These are phyloP conservation scores for Russula griseocarnosa DNA, from an alignment of 768 basidiomycete genomes.

Conservation along the genomic window DNA sequence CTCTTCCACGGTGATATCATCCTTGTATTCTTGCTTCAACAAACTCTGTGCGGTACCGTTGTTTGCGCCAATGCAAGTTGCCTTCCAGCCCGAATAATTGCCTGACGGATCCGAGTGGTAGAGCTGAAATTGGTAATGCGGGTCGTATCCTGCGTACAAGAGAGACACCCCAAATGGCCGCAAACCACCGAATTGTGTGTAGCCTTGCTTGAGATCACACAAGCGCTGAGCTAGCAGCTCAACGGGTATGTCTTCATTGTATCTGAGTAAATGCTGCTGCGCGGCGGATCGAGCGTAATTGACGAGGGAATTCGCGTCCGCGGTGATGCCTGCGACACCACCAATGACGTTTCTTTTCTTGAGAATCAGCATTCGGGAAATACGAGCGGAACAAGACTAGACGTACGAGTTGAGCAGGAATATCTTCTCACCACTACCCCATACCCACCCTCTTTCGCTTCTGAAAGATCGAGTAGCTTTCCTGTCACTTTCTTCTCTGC, in stretches of 20 bases:
- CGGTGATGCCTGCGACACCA: constrained; percentile 92
- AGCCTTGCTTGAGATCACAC: constrained; percentile 98
- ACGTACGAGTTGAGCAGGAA: constrained; percentile 87
- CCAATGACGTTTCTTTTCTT: constrained; percentile 83
- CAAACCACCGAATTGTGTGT: constrained; percentile 95
- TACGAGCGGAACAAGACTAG: constrained; percentile 7
- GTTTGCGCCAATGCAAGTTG: constrained; percentile 98
- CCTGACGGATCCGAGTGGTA: constrained; percentile 99
- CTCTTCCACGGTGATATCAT: constrained; percentile 85
- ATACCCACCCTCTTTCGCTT: constrained; percentile 81
- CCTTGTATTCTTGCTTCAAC: constrained; percentile 98
- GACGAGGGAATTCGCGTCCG: constrained; percentile 96
- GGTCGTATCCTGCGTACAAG: constrained; percentile 94
- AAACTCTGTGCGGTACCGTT: constrained; percentile 93
- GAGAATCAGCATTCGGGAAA: neutral
- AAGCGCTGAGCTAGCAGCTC: constrained; percentile 90
- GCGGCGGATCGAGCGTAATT: constrained; percentile 91
- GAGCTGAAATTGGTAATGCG: constrained; percentile 93
- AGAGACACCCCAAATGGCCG: constrained; percentile 98
- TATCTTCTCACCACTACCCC: constrained; percentile 99
- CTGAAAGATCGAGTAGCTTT: constrained; percentile 89
- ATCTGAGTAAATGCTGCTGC: constrained; percentile 80
- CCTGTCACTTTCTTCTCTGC: constrained; percentile 98
- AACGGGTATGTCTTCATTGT: constrained; percentile 97
- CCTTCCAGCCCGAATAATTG: constrained; percentile 98